Evolutionary conservation across 331 rosid genomes (phyloP).

Genomic region (Ulmus americana): DNA sequence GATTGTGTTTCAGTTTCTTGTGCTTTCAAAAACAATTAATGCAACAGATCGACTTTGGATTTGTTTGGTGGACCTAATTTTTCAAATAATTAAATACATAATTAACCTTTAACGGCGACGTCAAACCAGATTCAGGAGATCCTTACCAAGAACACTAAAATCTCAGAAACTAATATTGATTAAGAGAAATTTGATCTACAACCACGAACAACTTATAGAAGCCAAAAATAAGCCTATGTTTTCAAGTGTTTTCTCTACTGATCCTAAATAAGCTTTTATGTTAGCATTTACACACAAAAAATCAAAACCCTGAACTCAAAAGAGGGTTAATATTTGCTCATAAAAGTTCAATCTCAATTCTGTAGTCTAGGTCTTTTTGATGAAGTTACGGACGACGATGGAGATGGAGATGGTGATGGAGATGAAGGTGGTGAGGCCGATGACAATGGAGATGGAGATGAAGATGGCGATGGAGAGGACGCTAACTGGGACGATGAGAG

Average conservation of each 20-base stretch:
- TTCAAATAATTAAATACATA: too few relatives aligned
- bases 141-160: too few relatives aligned
- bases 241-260: not conserved
- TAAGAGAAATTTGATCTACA: not conserved
- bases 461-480: slow-evolving; percentile 10
- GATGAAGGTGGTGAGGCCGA: slow-evolving; percentile 5
- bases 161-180: too few relatives aligned
- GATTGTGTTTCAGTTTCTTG: too few relatives aligned
- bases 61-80: too few relatives aligned
- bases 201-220: not conserved
- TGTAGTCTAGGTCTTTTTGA: slow-evolving; percentile 27
- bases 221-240: not conserved
- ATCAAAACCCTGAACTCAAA: not conserved
- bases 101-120: too few relatives aligned
- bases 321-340: not conserved
- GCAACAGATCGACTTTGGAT: too few relatives aligned
- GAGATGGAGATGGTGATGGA: not conserved
- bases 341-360: not conserved
- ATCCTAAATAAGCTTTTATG: not conserved
- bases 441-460: slow-evolving; percentile 13
- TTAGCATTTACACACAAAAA: slow-evolving; percentile 9
- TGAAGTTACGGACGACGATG: not conserved
- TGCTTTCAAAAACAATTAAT: too few relatives aligned
- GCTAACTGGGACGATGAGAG: slow-evolving; percentile 21
- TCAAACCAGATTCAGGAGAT: too few relatives aligned